These are phyloP conservation scores for Polyporus tsugae DNA, from an alignment of 1,284 basidiomycete species.

Conservation along the genomic window DNA sequence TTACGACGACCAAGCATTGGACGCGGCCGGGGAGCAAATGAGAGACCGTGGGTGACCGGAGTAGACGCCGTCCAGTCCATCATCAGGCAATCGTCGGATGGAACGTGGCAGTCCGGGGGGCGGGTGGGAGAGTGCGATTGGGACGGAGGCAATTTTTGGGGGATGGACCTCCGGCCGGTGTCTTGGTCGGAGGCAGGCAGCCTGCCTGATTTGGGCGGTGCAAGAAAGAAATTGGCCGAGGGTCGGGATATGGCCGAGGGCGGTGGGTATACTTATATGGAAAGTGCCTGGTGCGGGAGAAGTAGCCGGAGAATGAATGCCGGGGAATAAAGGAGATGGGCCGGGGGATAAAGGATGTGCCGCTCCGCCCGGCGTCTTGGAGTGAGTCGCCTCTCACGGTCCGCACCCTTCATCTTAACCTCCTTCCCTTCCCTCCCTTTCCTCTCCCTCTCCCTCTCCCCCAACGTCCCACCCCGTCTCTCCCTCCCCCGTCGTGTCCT, in stretches of 20 bases:
- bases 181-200: constrained; percentile 19
- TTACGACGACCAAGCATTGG: background rate
- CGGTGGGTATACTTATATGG: constrained; percentile 14
- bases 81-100: constrained; percentile 1
- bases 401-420: constrained; percentile 26
- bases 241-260: background rate
- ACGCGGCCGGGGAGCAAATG: constrained; percentile 31
- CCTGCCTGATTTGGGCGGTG: constrained; percentile 21
- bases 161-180: constrained; percentile 25
- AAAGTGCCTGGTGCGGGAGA: constrained; percentile 20
- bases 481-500: constrained; percentile 11
- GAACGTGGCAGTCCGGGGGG: constrained; percentile 3
- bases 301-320: constrained; percentile 32
- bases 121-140: constrained; percentile 16
- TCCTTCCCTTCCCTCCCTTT: constrained; percentile 23
- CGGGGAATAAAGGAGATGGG: constrained; percentile 29
- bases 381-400: constrained; percentile 7
- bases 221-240: constrained; percentile 26
- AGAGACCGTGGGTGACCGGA: constrained; percentile 29
- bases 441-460: constrained; percentile 41
- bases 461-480: constrained; percentile 12
- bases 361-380: constrained; percentile 13
- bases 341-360: constrained; percentile 8
- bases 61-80: constrained; percentile 3
- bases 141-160: constrained; percentile 11